phyloP scores from a whole-genome alignment of 1,139 yeast genomes.

The Arxiozyma heterogenica region DNA sequence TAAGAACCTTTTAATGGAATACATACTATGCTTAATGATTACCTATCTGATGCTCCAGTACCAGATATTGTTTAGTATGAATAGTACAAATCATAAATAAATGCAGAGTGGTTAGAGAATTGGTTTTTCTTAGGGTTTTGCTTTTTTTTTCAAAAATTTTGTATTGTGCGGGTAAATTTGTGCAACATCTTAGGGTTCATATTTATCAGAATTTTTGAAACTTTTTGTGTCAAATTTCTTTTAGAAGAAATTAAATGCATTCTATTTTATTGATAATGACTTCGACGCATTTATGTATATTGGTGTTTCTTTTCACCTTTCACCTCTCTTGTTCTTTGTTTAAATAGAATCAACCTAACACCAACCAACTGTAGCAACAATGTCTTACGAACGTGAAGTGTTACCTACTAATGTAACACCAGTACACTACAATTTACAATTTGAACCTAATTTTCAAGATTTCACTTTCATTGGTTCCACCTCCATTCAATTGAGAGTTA shows the following conservation, averaged over 20 bases:
- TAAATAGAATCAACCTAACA: not conserved
- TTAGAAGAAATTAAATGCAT: too few species aligned
- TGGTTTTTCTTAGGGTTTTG: too few species aligned
- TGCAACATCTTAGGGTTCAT: too few species aligned
- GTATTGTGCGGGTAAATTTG: not conserved
- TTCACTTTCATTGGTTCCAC: slow-evolving; percentile 63
- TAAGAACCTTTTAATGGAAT: too few species aligned
- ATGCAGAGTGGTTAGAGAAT: too few species aligned
- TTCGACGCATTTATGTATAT: not conserved
- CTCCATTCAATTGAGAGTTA: slow-evolving; percentile 52
- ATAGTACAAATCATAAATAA: too few species aligned
- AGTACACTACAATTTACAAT: slow-evolving; percentile 52
- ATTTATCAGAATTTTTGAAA: not conserved
- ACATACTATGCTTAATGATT: too few species aligned
- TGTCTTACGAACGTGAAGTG: slow-evolving; percentile 40
- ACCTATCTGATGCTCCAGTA: too few species aligned
- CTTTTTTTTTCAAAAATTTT: too few species aligned
- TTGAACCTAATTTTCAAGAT: slow-evolving; percentile 61
- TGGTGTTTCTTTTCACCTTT: not conserved
- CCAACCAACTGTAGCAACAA: not conserved
- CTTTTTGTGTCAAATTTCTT: not conserved
- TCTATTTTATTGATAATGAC: too few species aligned
- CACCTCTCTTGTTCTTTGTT: not conserved
- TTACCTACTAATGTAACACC: slow-evolving; percentile 66
- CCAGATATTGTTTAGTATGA: too few species aligned